Percentiles rank a stretch among this genome's conserved stretches.
Evolutionary conservation across 148 eudicot genomes (phyloP).

Genomic region (Rhododendron vialii): DNA sequence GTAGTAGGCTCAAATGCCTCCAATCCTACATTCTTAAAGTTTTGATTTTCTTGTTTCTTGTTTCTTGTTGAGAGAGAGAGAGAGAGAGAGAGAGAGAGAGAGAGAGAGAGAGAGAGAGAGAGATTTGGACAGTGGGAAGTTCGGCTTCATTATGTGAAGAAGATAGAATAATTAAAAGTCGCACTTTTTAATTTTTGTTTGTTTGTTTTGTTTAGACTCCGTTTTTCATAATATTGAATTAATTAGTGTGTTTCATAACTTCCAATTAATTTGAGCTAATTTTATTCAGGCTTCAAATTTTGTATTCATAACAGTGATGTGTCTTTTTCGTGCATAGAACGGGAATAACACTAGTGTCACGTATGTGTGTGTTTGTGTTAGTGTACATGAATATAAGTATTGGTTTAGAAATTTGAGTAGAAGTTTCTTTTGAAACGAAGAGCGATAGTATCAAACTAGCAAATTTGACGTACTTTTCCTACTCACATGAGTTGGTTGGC

Average conservation of each 20-base stretch:
- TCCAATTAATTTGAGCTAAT: not conserved
- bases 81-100: not conserved
- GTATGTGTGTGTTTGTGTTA: not conserved
- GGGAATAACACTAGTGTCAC: not conserved
- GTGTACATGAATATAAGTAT: not conserved
- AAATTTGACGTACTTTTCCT: not conserved
- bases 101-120: no score
- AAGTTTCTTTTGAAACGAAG: not conserved
- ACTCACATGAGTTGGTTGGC: not conserved
- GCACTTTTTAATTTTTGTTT: not conserved
- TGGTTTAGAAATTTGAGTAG: not conserved
- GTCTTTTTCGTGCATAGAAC: not conserved
- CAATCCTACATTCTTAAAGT: not conserved
- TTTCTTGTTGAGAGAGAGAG: not conserved
- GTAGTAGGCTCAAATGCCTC: not conserved
- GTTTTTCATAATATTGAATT: not conserved
- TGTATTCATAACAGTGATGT: not conserved
- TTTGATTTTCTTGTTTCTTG: not conserved
- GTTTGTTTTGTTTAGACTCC: not conserved
- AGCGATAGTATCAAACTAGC: not conserved
- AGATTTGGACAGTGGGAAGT: not conserved
- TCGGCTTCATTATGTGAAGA: not conserved
- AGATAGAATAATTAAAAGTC: not conserved
- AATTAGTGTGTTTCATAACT: not conserved
- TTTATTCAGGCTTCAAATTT: not conserved